A percentile compares a stretch with the other conserved stretches of the same genome.
Evolutionary conservation across 148 eudicot genomes (phyloP).

Genomic region (Nepenthes mirabilis): DNA sequence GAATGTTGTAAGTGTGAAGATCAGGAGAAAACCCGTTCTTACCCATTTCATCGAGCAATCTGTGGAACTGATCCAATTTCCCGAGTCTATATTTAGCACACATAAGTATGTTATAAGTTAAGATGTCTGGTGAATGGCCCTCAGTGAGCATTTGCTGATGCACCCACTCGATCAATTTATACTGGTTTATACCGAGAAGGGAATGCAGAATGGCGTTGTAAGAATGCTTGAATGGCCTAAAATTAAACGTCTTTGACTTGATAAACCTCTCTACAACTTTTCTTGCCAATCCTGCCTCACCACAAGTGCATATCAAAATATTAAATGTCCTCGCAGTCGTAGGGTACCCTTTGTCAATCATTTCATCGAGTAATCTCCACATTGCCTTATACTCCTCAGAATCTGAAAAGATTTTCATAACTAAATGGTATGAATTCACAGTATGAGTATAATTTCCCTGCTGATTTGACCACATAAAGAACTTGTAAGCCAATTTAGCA

Average conservation of each 20-base stretch:
- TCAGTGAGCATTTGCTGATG: slow-evolving; percentile 67
- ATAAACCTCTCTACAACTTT: slow-evolving; percentile 64
- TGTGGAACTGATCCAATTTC: slow-evolving; percentile 49
- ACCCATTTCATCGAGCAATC: slow-evolving; percentile 69
- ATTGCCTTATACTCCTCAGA: slow-evolving; percentile 69
- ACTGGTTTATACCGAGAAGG: slow-evolving; percentile 53
- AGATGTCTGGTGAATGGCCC: slow-evolving; percentile 52
- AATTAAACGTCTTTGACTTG: slow-evolving; percentile 55
- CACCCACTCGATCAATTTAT: slow-evolving; percentile 79
- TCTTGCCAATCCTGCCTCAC: slow-evolving; percentile 70
- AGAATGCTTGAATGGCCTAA: slow-evolving; percentile 68
- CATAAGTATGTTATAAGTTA: slow-evolving; percentile 70
- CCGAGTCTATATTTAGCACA: slow-evolving; percentile 62
- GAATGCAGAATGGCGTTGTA: slow-evolving; percentile 75
- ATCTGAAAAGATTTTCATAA: slow-evolving; percentile 65
- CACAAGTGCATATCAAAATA: slow-evolving; percentile 65
- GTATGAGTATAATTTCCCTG: slow-evolving; percentile 55
- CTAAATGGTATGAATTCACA: slow-evolving; percentile 47
- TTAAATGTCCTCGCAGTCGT: slow-evolving; percentile 73
- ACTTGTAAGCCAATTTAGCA: slow-evolving; percentile 73
- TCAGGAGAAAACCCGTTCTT: slow-evolving; percentile 62
- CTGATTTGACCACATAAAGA: slow-evolving; percentile 72
- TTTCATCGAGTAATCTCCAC: slow-evolving; percentile 85
- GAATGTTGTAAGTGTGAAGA: slow-evolving; percentile 62
- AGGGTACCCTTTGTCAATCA: slow-evolving; percentile 71